Conservation (phyloP, 2,329 filamentous ascomycete species). For the Aspergillus neotritici region DNA sequence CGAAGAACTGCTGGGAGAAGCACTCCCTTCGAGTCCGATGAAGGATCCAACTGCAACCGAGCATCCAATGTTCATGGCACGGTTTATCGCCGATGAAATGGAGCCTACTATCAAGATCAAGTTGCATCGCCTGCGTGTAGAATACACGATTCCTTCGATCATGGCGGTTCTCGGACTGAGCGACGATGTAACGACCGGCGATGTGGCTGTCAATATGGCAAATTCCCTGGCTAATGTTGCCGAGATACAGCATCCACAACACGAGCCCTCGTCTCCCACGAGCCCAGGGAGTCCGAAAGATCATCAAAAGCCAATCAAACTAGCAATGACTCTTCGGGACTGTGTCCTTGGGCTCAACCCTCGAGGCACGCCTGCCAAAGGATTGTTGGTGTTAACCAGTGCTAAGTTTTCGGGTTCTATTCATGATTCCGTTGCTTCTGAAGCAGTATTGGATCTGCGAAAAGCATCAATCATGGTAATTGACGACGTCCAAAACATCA, state of each 20-base stretch:
- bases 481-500: conserved; percentile 59
- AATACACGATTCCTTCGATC: conserved; percentile 80
- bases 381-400: conserved; percentile 72
- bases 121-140: conserved; percentile 73
- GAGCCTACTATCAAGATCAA: conserved; percentile 87
- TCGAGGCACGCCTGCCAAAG: conserved; percentile 66
- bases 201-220: conserved; percentile 69
- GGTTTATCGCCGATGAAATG: conserved; percentile 89
- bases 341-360: conserved; percentile 83
- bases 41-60: conserved; percentile 11
- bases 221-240: conserved; percentile 74
- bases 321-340: conserved; percentile 64
- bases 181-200: conserved; percentile 62
- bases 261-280: conserved; percentile 12
- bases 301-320: conserved; percentile 48
- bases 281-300: conserved; percentile 15
- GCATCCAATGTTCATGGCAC: conserved; percentile 69
- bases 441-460: conserved; percentile 61
- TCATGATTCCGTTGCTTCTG: conserved; percentile 59
- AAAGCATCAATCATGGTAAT: conserved; percentile 80
- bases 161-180: conserved; percentile 71
- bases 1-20: conserved; percentile 66
- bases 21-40: conserved; percentile 36
- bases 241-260: conserved; percentile 44
- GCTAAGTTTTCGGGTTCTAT: conserved; percentile 64